Evolutionary conservation across 176 grass and related monocot genomes (phyloP).

Genomic region (Calamus simplicifolius): DNA sequence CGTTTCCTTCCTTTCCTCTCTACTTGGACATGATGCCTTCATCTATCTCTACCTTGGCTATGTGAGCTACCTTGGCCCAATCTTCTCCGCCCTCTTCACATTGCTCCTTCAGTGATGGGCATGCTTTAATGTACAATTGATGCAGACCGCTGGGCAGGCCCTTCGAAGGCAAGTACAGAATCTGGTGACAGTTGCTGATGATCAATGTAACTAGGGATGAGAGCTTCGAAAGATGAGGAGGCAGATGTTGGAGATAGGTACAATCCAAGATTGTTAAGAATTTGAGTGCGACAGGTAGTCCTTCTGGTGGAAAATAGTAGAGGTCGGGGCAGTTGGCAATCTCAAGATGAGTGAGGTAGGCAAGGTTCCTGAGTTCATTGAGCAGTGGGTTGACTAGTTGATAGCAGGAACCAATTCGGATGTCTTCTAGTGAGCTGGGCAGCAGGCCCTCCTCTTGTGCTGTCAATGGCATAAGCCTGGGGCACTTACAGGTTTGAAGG

Average conservation of each 20-base stretch:
- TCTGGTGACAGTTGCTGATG: slow-evolving; percentile 41
- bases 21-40: background rate
- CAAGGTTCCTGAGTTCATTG: slow-evolving; percentile 32
- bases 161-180: slow-evolving; percentile 47
- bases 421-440: slow-evolving; percentile 49
- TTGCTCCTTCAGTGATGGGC: slow-evolving; percentile 38
- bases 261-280: slow-evolving; percentile 42
- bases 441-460: slow-evolving; percentile 40
- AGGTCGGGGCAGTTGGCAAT: slow-evolving; percentile 49
- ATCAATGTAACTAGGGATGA: slow-evolving; percentile 49
- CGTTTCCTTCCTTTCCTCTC: no score
- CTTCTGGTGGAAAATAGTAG: slow-evolving; percentile 31
- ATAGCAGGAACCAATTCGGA: slow-evolving; percentile 42
- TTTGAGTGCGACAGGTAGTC: slow-evolving; percentile 42
- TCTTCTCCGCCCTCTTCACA: slow-evolving; percentile 40
- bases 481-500: slow-evolving; percentile 53
- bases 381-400: slow-evolving; percentile 42
- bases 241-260: slow-evolving; percentile 50
- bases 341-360: slow-evolving; percentile 42
- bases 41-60: slow-evolving; percentile 55
- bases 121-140: slow-evolving; percentile 66
- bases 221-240: slow-evolving; percentile 25
- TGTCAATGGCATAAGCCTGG: slow-evolving; percentile 49
- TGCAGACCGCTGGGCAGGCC: slow-evolving; percentile 47
- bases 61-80: slow-evolving; percentile 45